A percentile compares a stretch with the other conserved stretches of the same genome.
Conservation (phyloP, 2,329 filamentous ascomycete genomes). For the Fusarium sp. region DNA sequence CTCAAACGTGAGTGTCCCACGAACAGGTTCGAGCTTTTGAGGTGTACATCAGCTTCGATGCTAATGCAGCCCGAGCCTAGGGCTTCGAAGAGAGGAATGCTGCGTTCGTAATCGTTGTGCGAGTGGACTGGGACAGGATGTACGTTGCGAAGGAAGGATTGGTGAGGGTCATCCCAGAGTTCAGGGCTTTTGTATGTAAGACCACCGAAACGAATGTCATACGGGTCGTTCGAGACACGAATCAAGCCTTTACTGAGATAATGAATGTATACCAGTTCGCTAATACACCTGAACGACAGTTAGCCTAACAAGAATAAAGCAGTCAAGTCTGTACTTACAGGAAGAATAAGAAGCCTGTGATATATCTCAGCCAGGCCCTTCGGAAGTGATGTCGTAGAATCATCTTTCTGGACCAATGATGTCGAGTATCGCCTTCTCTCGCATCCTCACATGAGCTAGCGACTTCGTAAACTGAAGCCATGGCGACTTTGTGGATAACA, state of each 20-base stretch:
- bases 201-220: conserved; percentile 17
- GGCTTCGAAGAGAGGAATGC: conserved; percentile 24
- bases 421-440: background rate
- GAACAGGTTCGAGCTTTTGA: background rate
- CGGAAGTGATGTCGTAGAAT: background rate
- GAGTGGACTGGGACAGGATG: conserved; percentile 19
- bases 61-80: conserved; percentile 24
- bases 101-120: conserved; percentile 25
- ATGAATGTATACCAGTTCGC: conserved; percentile 14
- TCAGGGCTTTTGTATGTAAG: conserved; percentile 20
- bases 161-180: conserved; percentile 19
- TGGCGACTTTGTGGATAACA: background rate
- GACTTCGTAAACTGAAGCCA: background rate
- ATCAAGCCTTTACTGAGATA: background rate
- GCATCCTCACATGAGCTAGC: background rate
- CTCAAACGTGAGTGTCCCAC: conserved; percentile 13
- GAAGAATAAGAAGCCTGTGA: background rate
- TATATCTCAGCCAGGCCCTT: conserved; percentile 10
- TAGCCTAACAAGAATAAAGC: background rate
- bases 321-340: background rate
- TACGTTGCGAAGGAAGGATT: conserved; percentile 16
- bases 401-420: background rate
- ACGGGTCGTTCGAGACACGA: conserved; percentile 26
- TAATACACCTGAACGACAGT: background rate
- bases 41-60: conserved; percentile 19